These are phyloP conservation scores for Arabidopsis hybrid DNA, from an alignment of 441 rosid species.

Conservation along the genomic window DNA sequence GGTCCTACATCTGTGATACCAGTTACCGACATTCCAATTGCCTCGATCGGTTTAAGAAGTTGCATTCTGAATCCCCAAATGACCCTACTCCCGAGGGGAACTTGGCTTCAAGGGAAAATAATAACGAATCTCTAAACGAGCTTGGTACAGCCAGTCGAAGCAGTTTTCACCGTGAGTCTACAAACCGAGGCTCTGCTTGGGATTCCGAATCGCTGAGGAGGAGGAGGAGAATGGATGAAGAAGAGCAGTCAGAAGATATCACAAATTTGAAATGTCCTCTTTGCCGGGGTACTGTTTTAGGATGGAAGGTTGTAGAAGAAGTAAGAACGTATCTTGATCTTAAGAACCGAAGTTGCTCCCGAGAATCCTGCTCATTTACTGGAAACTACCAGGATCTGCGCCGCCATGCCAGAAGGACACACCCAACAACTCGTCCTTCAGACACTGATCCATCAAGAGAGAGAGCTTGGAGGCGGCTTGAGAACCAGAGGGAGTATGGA, in stretches of 20 bases:
- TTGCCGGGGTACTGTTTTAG: constrained; percentile 64
- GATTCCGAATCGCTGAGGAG: constrained; percentile 48
- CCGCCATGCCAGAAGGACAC: constrained; percentile 72
- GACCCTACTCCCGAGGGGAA: constrained; percentile 48
- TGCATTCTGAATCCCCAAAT: constrained; percentile 50
- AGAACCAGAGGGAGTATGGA: constrained; percentile 70
- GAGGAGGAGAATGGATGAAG: constrained; percentile 49
- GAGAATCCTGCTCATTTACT: constrained; percentile 62
- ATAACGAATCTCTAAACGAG: constrained; percentile 12
- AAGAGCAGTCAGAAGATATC: constrained; percentile 49
- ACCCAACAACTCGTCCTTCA: constrained; percentile 68
- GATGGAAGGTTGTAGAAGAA: constrained; percentile 69
- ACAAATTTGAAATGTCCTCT: constrained; percentile 66
- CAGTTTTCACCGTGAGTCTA: constrained; percentile 42
- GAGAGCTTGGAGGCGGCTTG: constrained; percentile 69
- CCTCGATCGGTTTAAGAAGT: constrained; percentile 70
- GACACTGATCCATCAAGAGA: constrained; percentile 78
- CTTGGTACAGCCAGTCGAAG: constrained; percentile 16
- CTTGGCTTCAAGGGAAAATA: constrained; percentile 42
- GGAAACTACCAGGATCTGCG: constrained; percentile 79
- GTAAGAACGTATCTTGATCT: constrained; percentile 70
- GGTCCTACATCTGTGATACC: constrained; percentile 78
- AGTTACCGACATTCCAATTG: constrained; percentile 83
- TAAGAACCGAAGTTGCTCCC: constrained; percentile 69
- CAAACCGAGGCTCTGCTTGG: constrained; percentile 48